These are phyloP conservation scores for Microbotryum scabiosae DNA, from an alignment of 1,284 basidiomycete genomes.

Conservation along the genomic window DNA sequence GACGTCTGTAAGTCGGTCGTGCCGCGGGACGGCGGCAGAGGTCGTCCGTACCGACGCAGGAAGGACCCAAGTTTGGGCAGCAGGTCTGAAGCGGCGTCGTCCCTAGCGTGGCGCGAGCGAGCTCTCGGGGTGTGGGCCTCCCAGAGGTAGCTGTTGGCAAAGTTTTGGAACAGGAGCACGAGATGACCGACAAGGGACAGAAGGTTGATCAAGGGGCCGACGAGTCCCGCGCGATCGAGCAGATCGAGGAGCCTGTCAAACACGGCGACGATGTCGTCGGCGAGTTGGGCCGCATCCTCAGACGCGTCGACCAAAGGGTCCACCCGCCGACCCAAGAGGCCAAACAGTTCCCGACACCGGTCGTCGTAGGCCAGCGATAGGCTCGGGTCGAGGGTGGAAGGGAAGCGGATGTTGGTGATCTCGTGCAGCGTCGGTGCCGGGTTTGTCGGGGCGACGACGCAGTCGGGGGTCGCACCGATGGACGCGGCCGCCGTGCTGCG, in stretches of 20 bases:
- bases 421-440: conserved; percentile 18
- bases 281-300: conserved; percentile 2
- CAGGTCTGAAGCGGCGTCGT: background rate
- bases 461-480: background rate
- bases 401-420: conserved; percentile 23
- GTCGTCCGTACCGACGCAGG: conserved; percentile 17
- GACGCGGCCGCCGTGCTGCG: background rate
- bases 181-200: conserved; percentile 12
- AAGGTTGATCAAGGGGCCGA: conserved; percentile 17
- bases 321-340: conserved; percentile 10
- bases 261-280: background rate
- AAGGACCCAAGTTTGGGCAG: conserved; percentile 11
- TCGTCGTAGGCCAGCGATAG: conserved; percentile 12
- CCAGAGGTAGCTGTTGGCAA: background rate
- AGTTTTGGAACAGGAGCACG: conserved; percentile 15
- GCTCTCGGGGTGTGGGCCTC: background rate
- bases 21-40: background rate
- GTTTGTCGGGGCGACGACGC: background rate
- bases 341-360: conserved; percentile 12
- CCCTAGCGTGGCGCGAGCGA: background rate
- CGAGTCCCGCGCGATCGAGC: conserved; percentile 12
- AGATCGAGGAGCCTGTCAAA: conserved; percentile 6
- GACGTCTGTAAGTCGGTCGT: background rate
- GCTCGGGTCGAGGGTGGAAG: background rate
- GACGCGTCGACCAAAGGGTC: background rate